Evolutionary conservation across 805 yeast species (phyloP), one percentile per base, ranked within the genome.

Genomic region (Groenewaldozyma salmanticensis): DNA sequence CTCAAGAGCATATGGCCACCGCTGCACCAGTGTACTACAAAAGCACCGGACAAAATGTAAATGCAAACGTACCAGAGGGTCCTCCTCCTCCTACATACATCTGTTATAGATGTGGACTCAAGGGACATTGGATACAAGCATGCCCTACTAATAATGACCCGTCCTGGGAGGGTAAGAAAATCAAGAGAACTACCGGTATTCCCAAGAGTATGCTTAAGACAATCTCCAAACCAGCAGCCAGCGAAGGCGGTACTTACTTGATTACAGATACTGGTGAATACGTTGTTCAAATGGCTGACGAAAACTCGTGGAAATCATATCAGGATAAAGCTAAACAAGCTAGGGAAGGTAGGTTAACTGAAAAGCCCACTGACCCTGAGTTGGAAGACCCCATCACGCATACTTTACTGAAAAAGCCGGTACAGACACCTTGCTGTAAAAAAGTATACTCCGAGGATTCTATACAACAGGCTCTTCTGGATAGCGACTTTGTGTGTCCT

Each of bases 91-190:
- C 95, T 4, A 95, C 95, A 1, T 92, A 92, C 54, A 81, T 90
- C 58, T 92, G 99, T 60, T 90, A 92, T 59, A 71, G 96, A 57
- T 92, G 99, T 66, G 97, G 97, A 38, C 85, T 83, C 21, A 84
- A 86, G 60, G 92, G 86, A 42, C 99, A 92, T 60, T 90, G 94
- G 87, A 90, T 92, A 45, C 83, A 82, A 56, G 85, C 87, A 53
- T 92, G 99, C 67, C 98, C 99, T 0, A 85, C 94, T 2, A 81
- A 84, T 54, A 77, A 75, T 34, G 97, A 90, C 61, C 96, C 96
- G 2, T 83, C 77, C 52, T 87, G 87, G 72, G 97, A 90, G 57
- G 95, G 95, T 16, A 85, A 84, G 55, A 72, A 94, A 46, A 81
- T 92, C 37, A 81, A 84, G 52, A 74, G 94, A 52, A 88, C 96